Evolutionary conservation across 176 grass and related monocot genomes (phyloP).

Genomic region (Saccharum officinarum): DNA sequence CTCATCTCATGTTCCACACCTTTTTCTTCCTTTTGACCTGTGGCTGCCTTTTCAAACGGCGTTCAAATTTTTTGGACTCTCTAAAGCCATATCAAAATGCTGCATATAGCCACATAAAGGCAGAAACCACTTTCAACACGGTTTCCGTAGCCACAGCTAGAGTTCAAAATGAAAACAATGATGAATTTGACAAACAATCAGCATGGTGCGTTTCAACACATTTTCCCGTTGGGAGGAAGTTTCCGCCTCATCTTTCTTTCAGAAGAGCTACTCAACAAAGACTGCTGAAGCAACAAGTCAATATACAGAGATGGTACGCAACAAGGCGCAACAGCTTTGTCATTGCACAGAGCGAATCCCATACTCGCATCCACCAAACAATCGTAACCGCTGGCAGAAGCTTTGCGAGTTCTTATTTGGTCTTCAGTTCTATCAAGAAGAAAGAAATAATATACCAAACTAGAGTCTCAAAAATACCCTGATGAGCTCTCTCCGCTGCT

Average conservation of each 20-base stretch:
- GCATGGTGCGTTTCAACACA: not conserved
- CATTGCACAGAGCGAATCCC: not conserved
- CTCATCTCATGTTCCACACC: not conserved
- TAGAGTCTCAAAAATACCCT: conserved; percentile 32
- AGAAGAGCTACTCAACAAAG: no score
- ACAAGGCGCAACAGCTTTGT: not conserved
- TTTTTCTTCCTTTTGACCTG: not conserved
- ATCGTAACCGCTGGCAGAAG: not conserved
- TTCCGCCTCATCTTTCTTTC: not conserved
- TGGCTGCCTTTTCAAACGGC: not conserved
- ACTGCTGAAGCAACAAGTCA: not conserved
- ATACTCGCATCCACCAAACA: not conserved
- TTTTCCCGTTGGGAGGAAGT: not conserved
- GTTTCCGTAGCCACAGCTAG: not conserved
- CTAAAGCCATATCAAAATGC: not conserved
- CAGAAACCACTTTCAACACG: not conserved
- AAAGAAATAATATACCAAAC: not conserved
- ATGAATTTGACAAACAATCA: not conserved
- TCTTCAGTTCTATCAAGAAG: not conserved
- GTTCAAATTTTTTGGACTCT: not conserved
- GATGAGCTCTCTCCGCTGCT: conserved; percentile 6
- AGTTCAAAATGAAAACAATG: not conserved
- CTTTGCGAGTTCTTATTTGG: not conserved
- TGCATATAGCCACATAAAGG: not conserved
- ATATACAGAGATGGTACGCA: not conserved